Evolutionary conservation across 306 rosid genomes (phyloP), one percentile per base, ranked within the genome.

Genomic region (Quillaja saponaria): DNA sequence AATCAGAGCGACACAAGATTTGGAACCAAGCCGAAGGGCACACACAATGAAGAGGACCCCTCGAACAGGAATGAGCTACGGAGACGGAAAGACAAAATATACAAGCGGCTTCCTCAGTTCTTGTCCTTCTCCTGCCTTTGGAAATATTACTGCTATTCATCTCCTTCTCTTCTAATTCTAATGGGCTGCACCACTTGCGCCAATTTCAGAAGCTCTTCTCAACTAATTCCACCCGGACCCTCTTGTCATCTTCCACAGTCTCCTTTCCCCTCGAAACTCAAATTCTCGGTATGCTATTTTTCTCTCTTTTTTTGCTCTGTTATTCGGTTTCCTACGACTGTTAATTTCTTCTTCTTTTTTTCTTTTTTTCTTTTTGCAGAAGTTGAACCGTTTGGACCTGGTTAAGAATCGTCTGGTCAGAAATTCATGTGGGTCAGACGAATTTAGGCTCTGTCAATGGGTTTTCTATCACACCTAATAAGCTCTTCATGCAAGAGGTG

Each of bases 401-500:
- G 62, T 42, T 58, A 80, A 77, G 78, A 76, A 78, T 72, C 83
- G 77, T 21, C 49, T 68, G 51, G 78, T 76, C n/a, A 78, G 84
- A 52, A 89, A 79, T 47, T 67, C 75, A 80, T 72, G 78, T 76
- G 91, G 86, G 52, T 75, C 79, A 16, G 83, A 79, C 47, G 91
- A 69, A 71, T 75, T 75, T 73, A n/a, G 80, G 76, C 66, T 67
- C 88, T 34, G 52, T 67, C 49, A 74, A 85, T 54, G 91, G 89
- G 18, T 78, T 81, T 68, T 78, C 85, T 18, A 48, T 66, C 52
- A 72, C 85, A 47, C 87, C 97, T 75, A 87, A 80, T 74, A 87
- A 83, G 67, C 90, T 89, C 71, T 94, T 94, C 67, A 63, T 78
- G 80, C 85, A 87, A 41, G 99, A 94, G 99, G 99, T 92, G 46